Evolutionary conservation across 257 asterid species (phyloP).

Genomic region (Solanum arcanum): DNA sequence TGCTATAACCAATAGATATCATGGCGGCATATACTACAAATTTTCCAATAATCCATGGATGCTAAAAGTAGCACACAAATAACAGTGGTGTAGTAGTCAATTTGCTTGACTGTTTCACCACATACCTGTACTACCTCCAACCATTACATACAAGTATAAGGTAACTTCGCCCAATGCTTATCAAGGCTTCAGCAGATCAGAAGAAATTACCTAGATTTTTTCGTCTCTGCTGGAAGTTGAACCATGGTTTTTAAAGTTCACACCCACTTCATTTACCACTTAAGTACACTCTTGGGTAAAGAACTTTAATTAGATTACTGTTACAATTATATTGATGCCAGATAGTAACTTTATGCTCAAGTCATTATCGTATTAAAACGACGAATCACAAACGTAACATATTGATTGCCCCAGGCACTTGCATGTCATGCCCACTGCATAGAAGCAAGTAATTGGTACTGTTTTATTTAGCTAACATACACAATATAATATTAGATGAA

Average conservation of each 20-base stretch:
- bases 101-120: neutral
- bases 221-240: neutral
- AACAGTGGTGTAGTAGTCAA: neutral
- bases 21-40: neutral
- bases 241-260: neutral
- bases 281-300: neutral
- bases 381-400: neutral
- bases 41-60: neutral
- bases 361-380: neutral
- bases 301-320: neutral
- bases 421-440: neutral
- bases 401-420: neutral
- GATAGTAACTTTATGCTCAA: neutral
- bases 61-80: neutral
- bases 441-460: neutral
- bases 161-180: neutral
- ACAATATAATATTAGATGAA: neutral
- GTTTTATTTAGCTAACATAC: neutral
- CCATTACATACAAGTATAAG: neutral
- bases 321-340: neutral
- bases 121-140: neutral
- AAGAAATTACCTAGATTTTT: neutral
- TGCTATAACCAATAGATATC: neutral
- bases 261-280: neutral
- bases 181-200: neutral